Base-by-base conservation (phyloP, 805 yeast species). In the Wickerhamiella dianesei region DNA sequence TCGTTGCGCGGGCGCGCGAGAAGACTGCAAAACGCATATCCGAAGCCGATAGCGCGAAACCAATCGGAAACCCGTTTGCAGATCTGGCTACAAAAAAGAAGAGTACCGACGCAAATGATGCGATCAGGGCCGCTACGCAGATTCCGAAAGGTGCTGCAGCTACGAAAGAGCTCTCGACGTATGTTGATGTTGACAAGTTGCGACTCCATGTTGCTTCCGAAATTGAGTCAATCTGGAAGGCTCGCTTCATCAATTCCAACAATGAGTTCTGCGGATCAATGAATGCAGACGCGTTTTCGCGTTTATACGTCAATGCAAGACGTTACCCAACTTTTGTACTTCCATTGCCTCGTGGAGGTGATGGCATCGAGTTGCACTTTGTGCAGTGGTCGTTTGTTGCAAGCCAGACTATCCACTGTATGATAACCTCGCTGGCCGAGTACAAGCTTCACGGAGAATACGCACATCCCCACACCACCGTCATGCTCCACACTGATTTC, bases 371-470 rank as follows among this genome's bases (percentile, higher is more conserved):
- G 65, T 72, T 92, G 66, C 96, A 92, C 60, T 86, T 82, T 61
- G 77, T 88, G 19, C 97, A 92, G 66, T 92, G 98, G 98, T 72
- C 77, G 17, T 84, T 86, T 61, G 88, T 82, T 13, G 95, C 89
- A 0, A 80, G 83, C 14, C 56, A 77, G 39, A 88, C 96, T 2
- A 71, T 84, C 1, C 96, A 92, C 65, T 85, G 94, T 60, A 73
- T 92, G 74, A 70, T 92, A 56, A 92, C 98, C 1, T 79, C 96
- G 0, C 72, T 92, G 53, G 88, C 92, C 1, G 97, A 92, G 64
- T 92, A 77, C 65, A 87, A 89, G 63, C 72, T 87, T 22, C 96
- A 89, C 59, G 77, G 76, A 47, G 96, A 89, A 60, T 92, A 72
- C 64, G 95, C 98, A 8, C 80, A 85, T 60, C 97, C 98, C 1